Base-by-base conservation (phyloP, 1,284 basidiomycete genomes). In the Ustilago sp. region DNA sequence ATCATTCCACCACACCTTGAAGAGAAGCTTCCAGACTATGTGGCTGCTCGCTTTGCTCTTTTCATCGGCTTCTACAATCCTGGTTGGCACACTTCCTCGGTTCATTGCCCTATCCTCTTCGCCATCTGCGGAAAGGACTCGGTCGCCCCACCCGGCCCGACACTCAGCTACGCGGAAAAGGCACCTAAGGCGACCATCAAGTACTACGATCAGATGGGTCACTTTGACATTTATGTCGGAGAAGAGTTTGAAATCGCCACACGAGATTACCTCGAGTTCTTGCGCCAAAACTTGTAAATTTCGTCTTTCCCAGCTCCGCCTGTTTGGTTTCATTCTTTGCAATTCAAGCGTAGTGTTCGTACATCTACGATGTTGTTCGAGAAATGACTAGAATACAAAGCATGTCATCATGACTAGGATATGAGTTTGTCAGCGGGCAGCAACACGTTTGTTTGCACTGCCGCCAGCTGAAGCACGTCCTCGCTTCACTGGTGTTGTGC, bases 171-270 rank as follows among this genome's bases (percentile, higher is more conserved):
- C 32, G 80, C 79, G 12, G 69, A 73, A 34, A 43, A 74, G 34
- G 81, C 81, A 0, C 67, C 74, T 3, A 80, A 78, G 35, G 74
- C 64, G 0, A 70, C 60, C 51, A 63, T 80, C 53, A 66, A 74
- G 43, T 28, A 54, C 19, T 83, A 82, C 55, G 54, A 75, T 5
- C 45, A 79, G 3, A 60, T 77, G 67, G 79, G 77, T 19, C 83
- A 83, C 59, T 84, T 84, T 66, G 65, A 72, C 38, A 82, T 83
- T 47, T 84, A 84, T 52, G 4, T 45, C 7, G 81, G 81, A 9
- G 56, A 80, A 17, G n/a, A 45, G 6, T 83, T 80, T 31, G 73
- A 83, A 2, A 61, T 45, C 8, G 80, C 59, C 5, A 76, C 65
- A n/a, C 45, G 36, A 17, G 77, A 82, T 32, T 81, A 84, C 41